Evolutionary conservation across 2,329 filamentous ascomycete species (phyloP), one percentile per base, ranked within the genome.

Genomic region (Fusarium tricinctum): DNA sequence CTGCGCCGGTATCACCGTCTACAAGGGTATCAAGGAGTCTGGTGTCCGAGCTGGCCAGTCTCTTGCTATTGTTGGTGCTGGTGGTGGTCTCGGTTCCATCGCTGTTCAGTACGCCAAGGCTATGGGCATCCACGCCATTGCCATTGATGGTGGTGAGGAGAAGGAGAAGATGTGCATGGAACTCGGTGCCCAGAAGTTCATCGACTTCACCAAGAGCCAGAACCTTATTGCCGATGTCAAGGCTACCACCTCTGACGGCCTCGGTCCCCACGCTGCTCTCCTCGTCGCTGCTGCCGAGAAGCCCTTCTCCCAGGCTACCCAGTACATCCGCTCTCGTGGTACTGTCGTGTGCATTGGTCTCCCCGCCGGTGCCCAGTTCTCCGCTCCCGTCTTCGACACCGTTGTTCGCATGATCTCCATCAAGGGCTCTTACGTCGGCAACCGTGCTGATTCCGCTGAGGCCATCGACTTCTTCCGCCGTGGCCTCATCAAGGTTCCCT

Each of bases 251-350:
- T 81, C 88, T 28, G 93, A 95, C 73, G 92, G 92, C 20, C 86
- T 93, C 17, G 95, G 95, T 52, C 94, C 94, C 7, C 92, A 97
- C 75, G 94, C 93, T 39, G 94, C 95, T 65, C 85, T 97, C 70
- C 85, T 97, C 44, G 88, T 97, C 63, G 94, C 95, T 65, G 94
- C 93, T 52, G 88, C 85, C 73, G 94, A 97, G 86, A 93, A 91
- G 84, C 95, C 95, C 54, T 97, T 97, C 89, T 93, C 97, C 83
- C 94, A 97, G 83, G 95, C 95, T 42, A 89, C 92, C 47, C 90
- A 88, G 80, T 97, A 97, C 81, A 91, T 97, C 66, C 92, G 95
- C 63, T 87, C 93, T 57, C 89, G 89, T 63, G 95, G 95, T 62
- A 87, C 88, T 39, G 92, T 97, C 76, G 88, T 97, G 67, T 95